A percentile compares a stretch with the other conserved stretches of the same genome.
phyloP scores from a whole-genome alignment of 345 rosid species.

The Rhizophora apiculata region DNA sequence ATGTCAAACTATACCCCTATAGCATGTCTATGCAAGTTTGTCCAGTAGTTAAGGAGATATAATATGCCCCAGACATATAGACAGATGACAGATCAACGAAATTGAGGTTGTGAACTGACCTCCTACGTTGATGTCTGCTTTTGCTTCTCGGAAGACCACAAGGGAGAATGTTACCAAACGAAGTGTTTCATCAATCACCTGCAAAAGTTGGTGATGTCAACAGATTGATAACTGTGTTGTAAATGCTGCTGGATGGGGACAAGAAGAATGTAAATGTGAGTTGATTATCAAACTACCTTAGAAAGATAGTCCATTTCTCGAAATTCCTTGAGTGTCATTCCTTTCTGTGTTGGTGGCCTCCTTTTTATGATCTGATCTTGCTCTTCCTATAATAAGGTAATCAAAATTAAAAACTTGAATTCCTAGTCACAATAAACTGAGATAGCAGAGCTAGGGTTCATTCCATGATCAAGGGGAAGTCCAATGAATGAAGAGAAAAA shows the following conservation, averaged over 20 bases:
- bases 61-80: too few relatives aligned
- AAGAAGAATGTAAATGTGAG: too few relatives aligned
- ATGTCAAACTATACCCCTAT: too few relatives aligned
- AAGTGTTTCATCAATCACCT: conserved; percentile 90
- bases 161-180: conserved; percentile 71
- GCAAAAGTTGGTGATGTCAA: background rate
- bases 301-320: conserved; percentile 73
- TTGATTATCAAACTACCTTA: conserved; percentile 33
- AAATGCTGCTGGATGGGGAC: too few relatives aligned
- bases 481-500: background rate
- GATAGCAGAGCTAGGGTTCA: background rate
- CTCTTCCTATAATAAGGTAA: conserved; percentile 45
- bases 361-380: conserved; percentile 53
- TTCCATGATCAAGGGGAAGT: background rate
- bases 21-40: too few relatives aligned
- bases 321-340: conserved; percentile 58
- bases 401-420: background rate
- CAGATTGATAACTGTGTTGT: too few relatives aligned
- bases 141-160: conserved; percentile 74
- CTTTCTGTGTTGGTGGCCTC: conserved; percentile 43
- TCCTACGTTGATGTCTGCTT: conserved; percentile 43
- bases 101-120: conserved; percentile 37
- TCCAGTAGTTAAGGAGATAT: too few relatives aligned
- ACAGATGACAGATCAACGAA: background rate
- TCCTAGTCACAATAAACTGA: background rate